Percentiles rank a stretch among this genome's conserved stretches.
Conservation (phyloP, 495 filamentous ascomycete genomes). For the Lichenothelia convexa region DNA sequence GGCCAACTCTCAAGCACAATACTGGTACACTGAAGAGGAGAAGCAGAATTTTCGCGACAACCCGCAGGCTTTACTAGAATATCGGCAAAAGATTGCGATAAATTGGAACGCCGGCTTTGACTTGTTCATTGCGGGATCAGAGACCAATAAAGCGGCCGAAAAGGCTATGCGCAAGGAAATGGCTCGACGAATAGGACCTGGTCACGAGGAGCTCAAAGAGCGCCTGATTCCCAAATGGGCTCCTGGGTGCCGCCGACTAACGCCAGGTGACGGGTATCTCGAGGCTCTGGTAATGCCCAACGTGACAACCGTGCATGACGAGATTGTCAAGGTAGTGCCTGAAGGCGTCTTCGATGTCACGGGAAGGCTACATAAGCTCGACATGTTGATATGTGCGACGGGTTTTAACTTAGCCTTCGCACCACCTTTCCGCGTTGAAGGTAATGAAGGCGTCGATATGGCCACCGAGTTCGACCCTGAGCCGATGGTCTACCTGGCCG, state of each 20-base stretch:
- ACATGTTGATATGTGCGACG: slow-evolving; percentile 16
- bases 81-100: slow-evolving; percentile 16
- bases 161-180: slow-evolving; percentile 15
- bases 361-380: slow-evolving; percentile 14
- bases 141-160: slow-evolving; percentile 12
- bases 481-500: slow-evolving; percentile 13
- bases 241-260: slow-evolving; percentile 15
- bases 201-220: slow-evolving; percentile 17
- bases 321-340: slow-evolving; percentile 10
- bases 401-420: slow-evolving; percentile 16
- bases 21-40: slow-evolving; percentile 18
- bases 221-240: slow-evolving; percentile 22
- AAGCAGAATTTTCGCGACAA: slow-evolving; percentile 19
- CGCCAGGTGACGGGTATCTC: slow-evolving; percentile 17
- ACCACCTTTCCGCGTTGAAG: slow-evolving; percentile 11
- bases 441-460: slow-evolving; percentile 11
- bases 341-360: slow-evolving; percentile 11
- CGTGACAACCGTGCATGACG: slow-evolving; percentile 9
- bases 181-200: slow-evolving; percentile 15
- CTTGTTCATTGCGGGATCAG: slow-evolving; percentile 16
- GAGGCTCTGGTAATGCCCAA: slow-evolving; percentile 14
- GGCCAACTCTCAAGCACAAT: slow-evolving; percentile 2
- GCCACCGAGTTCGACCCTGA: slow-evolving; percentile 11
- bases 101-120: slow-evolving; percentile 19
- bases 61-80: slow-evolving; percentile 17